phyloP scores from a whole-genome alignment of 495 filamentous ascomycete species.

The Trichoderma parareesei region DNA sequence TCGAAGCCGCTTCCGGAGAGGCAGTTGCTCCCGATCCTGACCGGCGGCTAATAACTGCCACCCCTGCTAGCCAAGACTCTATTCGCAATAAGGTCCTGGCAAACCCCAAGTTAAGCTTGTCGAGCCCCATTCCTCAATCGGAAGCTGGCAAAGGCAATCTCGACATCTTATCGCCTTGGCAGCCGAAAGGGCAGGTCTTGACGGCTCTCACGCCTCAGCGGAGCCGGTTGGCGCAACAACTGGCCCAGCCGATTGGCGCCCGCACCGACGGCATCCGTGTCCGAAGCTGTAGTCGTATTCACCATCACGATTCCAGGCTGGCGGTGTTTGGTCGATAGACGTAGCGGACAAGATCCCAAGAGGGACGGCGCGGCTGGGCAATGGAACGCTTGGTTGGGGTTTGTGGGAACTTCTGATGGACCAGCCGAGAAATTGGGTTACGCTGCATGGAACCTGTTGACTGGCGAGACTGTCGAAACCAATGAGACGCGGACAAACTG shows the following conservation, averaged over 20 bases:
- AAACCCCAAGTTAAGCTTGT: not conserved
- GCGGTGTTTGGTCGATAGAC: no score
- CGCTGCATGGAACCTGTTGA: not conserved
- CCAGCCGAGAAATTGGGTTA: not conserved
- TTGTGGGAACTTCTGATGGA: no score
- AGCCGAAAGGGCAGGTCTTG: not conserved
- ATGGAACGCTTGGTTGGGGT: not conserved
- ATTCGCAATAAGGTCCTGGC: not conserved
- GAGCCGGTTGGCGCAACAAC: not conserved
- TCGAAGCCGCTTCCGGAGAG: not conserved
- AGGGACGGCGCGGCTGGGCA: not conserved
- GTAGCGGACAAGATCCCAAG: not conserved
- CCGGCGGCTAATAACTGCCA: not conserved
- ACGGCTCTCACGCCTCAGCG: not conserved
- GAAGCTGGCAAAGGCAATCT: conserved; percentile 1
- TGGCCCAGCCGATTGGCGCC: not conserved
- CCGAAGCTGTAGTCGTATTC: not conserved
- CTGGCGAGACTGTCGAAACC: not conserved
- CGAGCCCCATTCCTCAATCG: not conserved
- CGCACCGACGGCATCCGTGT: not conserved
- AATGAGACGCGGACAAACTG: not conserved
- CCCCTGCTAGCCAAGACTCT: not conserved
- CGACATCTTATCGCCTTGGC: conserved; percentile 1
- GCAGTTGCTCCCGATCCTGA: not conserved
- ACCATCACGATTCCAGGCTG: not conserved